Evolutionary conservation across 257 asterid genomes (phyloP), one percentile per base, ranked within the genome.

Genomic region (Jacaranda mimosifolia): DNA sequence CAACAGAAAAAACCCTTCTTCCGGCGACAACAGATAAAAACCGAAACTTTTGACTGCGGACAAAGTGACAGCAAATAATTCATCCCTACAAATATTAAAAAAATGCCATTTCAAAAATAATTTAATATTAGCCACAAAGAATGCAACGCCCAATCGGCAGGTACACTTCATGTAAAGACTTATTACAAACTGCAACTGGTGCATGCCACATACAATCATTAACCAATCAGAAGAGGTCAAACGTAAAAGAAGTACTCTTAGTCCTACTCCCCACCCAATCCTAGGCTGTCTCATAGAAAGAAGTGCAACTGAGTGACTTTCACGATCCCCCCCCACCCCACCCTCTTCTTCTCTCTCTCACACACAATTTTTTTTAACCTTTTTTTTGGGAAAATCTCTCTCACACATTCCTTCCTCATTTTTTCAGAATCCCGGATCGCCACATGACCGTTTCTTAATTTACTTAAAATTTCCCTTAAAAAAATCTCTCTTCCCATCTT

Each of bases 401-500:
- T 64, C 83, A 42, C 68, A 52, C 77, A 76, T 82, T 76, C 80
- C 59, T 69, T 80, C 70, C 76, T 70, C 81, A 36, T 76, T 83
- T 77, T 79, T 83, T 80, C 86, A 79, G 82, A 86, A 72, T 80
- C 70, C 79, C 91, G 97, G 94, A 90, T 92, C 96, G 86, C 96
- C 96, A 78, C 92, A 86, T 43, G 92, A 83, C 91, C 77, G 40
- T 74, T 92, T 85, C 89, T 68, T 64, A 46, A 48, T 70, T 17
- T 62, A 36, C 53, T 83, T 42, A 63, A 13, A 82, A 81, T 80
- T 74, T 52, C 72, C 85, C 81, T 70, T 39, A 80, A 70, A 59
- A 57, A 62, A 48, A 72, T 64, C 86, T 35, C 74, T 53, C 72
- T 56, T 39, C 82, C 71, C 74, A 55, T 77, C 69, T 81, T 35